phyloP scores from a whole-genome alignment of 208 protist species.

The Naegleria gruberi region DNA sequence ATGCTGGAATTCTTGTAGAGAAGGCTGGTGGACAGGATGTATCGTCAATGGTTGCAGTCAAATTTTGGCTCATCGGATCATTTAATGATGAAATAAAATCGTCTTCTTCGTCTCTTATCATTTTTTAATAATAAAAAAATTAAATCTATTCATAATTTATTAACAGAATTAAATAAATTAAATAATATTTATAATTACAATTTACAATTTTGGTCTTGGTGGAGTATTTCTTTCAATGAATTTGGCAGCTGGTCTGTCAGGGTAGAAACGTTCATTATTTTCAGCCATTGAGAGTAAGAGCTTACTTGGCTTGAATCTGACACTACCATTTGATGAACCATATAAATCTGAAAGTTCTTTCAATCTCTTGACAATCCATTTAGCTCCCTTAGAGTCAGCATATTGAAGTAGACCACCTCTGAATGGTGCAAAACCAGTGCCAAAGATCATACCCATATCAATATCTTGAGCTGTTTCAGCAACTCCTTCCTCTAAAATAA shows the following conservation, averaged over 20 bases:
- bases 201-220: constrained; percentile 18
- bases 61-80: no score
- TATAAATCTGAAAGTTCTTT: constrained; percentile 50
- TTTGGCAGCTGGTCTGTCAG: constrained; percentile 57
- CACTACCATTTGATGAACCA: constrained; percentile 32
- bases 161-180: no score
- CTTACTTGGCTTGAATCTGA: constrained; percentile 53
- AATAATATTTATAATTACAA: no score
- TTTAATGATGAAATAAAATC: no score
- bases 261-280: constrained; percentile 58
- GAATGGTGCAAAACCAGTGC: constrained; percentile 67
- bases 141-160: no score
- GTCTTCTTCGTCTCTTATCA: no score
- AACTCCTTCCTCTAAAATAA: constrained; percentile 60
- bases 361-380: constrained; percentile 56
- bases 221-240: constrained; percentile 52
- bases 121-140: no score
- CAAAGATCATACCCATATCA: constrained; percentile 72
- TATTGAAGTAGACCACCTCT: constrained; percentile 65
- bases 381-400: constrained; percentile 54
- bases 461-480: constrained; percentile 57
- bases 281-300: constrained; percentile 56
- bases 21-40: no score
- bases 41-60: no score
- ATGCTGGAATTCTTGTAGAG: no score